phyloP scores from a whole-genome alignment of 2,329 filamentous ascomycete species.

The Pseudogymnoascus sp. region DNA sequence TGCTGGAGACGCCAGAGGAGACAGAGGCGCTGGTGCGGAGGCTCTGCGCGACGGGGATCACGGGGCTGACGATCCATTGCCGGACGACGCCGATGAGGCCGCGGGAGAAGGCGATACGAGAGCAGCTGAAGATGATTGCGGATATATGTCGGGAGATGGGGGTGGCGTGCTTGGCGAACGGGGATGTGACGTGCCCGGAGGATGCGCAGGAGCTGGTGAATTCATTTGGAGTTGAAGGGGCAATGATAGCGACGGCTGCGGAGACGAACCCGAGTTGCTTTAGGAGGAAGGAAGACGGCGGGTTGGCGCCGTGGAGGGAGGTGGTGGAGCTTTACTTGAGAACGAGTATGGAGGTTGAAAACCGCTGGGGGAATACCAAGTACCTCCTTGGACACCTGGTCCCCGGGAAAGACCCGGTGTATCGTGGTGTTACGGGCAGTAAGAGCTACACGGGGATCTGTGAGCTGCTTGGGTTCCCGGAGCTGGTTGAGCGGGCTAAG shows the following conservation, averaged over 20 bases:
- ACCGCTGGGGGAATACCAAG: conserved; percentile 88
- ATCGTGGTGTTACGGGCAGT: conserved; percentile 52
- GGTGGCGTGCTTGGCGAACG: conserved; percentile 92
- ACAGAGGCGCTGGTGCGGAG: conserved; percentile 71
- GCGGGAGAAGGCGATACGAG: conserved; percentile 76
- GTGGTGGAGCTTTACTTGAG: conserved; percentile 70
- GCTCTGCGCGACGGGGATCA: conserved; percentile 83
- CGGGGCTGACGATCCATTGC: conserved; percentile 86
- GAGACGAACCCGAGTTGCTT: conserved; percentile 91
- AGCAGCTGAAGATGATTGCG: conserved; percentile 77
- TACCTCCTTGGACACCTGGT: conserved; percentile 80
- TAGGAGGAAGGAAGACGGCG: conserved; percentile 59
- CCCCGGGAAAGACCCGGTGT: conserved; percentile 64
- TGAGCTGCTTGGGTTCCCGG: conserved; percentile 54
- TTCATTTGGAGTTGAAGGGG: conserved; percentile 82
- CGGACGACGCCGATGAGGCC: conserved; percentile 94
- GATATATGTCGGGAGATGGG: conserved; percentile 73
- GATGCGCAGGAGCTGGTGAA: conserved; percentile 63
- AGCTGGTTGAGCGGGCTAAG: conserved; percentile 55
- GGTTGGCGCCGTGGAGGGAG: conserved; percentile 64
- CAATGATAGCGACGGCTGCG: conserved; percentile 92
- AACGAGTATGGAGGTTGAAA: conserved; percentile 67
- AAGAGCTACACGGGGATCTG: conserved; percentile 68
- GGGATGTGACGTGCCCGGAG: conserved; percentile 72
- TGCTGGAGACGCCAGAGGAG: conserved; percentile 67